Percentiles rank a stretch among this genome's conserved stretches.
phyloP scores from a whole-genome alignment of 306 rosid genomes.

The Dalbergia oliveri region DNA sequence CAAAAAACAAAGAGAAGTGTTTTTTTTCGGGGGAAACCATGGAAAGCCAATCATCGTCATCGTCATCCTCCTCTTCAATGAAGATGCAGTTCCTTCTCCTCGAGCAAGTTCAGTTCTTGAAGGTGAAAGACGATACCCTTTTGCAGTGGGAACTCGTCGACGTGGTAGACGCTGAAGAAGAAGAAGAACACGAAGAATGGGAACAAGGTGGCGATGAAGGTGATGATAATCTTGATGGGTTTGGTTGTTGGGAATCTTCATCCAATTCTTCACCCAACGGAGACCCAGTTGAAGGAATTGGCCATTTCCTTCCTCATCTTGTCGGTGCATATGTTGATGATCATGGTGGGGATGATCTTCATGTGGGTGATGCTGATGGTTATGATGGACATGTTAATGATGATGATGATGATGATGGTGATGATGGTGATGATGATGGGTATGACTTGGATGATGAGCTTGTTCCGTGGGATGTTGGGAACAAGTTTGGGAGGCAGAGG shows the following conservation, averaged over 20 bases:
- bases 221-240: slow-evolving; percentile 14
- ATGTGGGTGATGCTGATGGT: neutral
- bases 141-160: slow-evolving; percentile 66
- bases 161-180: slow-evolving; percentile 43
- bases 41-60: slow-evolving; percentile 51
- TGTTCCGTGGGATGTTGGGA: slow-evolving; percentile 81
- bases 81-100: slow-evolving; percentile 52
- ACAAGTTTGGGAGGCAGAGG: slow-evolving; percentile 74
- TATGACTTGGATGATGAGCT: slow-evolving; percentile 83
- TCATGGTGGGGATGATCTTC: neutral
- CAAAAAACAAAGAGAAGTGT: neutral
- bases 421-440: slow-evolving; percentile 44
- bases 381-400: neutral
- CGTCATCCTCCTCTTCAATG: neutral
- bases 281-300: slow-evolving; percentile 34
- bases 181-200: slow-evolving; percentile 6
- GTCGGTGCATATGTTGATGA: slow-evolving; percentile 5
- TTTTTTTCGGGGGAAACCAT: slow-evolving; percentile 12
- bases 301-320: slow-evolving; percentile 12
- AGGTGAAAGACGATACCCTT: slow-evolving; percentile 52
- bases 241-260: slow-evolving; percentile 44
- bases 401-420: neutral
- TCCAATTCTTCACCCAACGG: slow-evolving; percentile 26
- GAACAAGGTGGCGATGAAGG: neutral
- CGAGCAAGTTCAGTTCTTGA: slow-evolving; percentile 58